Base-by-base conservation (phyloP, 345 rosid species). In the Salix purpurea region DNA sequence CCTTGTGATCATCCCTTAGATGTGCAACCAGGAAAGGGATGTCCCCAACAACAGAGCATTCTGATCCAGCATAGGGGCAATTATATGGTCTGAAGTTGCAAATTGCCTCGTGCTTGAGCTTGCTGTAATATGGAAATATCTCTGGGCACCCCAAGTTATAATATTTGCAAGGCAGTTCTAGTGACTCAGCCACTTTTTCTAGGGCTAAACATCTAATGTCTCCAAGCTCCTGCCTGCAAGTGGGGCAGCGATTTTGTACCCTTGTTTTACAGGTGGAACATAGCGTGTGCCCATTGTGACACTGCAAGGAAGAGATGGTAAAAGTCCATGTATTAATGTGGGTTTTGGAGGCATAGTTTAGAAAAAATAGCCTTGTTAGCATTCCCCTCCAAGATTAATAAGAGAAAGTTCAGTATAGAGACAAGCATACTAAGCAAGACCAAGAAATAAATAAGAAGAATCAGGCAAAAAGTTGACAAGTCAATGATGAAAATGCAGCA, bases 1-100 rank as follows among this genome's bases (percentile, higher is more conserved):
- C 96, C 83, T 91, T 91, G 82, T 91, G 96, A 67, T 90, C 93
- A 76, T 91, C 96, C 81, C 89, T 91, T 65, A 91, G 85, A 87
- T 91, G 96, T 3, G 89, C 80, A 46, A 91, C 91, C 78, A 91
- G 84, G 81, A 84, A 88, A 77, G 96, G 90, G 69, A 90, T 88
- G 64, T 91, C 94, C 19, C 96, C 96, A 28, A 83, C 87, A 65
- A 77, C 78, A 32, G 85, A 76, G 75, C 96, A 91, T 26, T 91
- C 96, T 1, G 96, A 91, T 40, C 94, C 96, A 54, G 96, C 96
- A 44, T 91, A 91, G 2, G 96, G 96, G 77, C 96, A 91, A 68
- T 71, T 83, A 79, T 91, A 91, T 36, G 96, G 96, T 80, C 96
- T 90, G 75, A 83, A 91, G 79, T 86, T 90, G 87, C 96, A 91